Conservation (phyloP, 2,329 filamentous ascomycete genomes). For the Lecanosticta acicola region DNA sequence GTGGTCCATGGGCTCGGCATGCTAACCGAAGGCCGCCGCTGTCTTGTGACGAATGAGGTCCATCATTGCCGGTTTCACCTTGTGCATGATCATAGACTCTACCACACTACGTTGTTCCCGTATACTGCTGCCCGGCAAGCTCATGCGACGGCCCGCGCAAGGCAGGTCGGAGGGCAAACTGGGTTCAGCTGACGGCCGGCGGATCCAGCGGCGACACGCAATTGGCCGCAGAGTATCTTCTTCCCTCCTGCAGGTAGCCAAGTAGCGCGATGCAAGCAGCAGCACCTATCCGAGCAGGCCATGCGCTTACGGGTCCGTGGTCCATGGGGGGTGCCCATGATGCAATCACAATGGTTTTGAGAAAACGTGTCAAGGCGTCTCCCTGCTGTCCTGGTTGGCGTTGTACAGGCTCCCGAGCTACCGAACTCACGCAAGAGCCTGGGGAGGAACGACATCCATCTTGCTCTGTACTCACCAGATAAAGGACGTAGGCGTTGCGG, state of each 20-base stretch:
- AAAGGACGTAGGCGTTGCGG: too few relatives aligned
- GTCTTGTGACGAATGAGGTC: slow-evolving; percentile 16
- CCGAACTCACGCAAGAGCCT: slow-evolving; percentile 10
- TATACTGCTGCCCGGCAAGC: not conserved
- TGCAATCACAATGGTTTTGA: slow-evolving; percentile 6
- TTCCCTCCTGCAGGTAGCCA: slow-evolving; percentile 13
- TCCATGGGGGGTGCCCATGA: slow-evolving; percentile 17
- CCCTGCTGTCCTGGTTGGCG: slow-evolving; percentile 2
- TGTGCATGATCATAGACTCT: slow-evolving; percentile 12
- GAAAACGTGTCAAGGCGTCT: slow-evolving; percentile 11
- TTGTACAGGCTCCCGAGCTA: slow-evolving; percentile 11
- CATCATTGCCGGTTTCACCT: slow-evolving; percentile 15
- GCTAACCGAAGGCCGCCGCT: slow-evolving; percentile 10
- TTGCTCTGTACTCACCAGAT: too few relatives aligned
- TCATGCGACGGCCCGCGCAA: slow-evolving; percentile 18
- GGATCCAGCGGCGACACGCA: slow-evolving; percentile 10
- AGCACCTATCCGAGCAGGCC: slow-evolving; percentile 13
- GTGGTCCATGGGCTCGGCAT: slow-evolving; percentile 14
- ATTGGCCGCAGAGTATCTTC: slow-evolving; percentile 12
- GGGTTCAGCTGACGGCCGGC: slow-evolving; percentile 15
- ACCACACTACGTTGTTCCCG: not conserved
- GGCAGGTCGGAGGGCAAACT: slow-evolving; percentile 9
- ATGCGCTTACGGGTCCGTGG: not conserved
- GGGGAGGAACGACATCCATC: slow-evolving; percentile 8
- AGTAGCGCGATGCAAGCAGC: slow-evolving; percentile 8